Evolutionary conservation across 2,329 filamentous ascomycete species (phyloP).

Genomic region (Penicillium sp.): DNA sequence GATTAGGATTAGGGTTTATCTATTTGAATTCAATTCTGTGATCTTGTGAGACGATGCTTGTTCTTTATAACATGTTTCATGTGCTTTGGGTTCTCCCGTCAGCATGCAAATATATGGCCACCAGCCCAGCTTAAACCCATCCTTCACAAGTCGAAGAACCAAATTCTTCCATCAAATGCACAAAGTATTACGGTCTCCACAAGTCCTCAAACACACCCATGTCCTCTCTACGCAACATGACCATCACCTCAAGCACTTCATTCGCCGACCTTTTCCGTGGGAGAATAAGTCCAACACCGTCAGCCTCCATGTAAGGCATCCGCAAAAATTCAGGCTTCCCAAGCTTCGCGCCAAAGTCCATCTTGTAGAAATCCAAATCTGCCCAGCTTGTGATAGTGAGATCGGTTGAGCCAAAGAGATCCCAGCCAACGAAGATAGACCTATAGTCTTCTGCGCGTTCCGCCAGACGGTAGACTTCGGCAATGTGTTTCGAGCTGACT

Average conservation of each 20-base stretch:
- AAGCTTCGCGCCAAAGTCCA: slow-evolving; percentile 10
- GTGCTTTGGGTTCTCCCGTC: not conserved
- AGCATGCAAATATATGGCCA: not conserved
- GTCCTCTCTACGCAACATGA: not conserved
- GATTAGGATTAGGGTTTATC: slow-evolving; percentile 2
- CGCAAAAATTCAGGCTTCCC: slow-evolving; percentile 6
- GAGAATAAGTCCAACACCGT: slow-evolving; percentile 8
- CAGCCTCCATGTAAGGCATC: slow-evolving; percentile 12
- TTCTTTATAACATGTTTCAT: too few species aligned
- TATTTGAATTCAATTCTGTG: slow-evolving; percentile 3
- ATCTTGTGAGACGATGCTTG: not conserved
- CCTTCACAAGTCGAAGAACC: too few species aligned
- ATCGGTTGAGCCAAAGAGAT: slow-evolving; percentile 15
- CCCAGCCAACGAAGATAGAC: slow-evolving; percentile 11
- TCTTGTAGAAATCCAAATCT: slow-evolving; percentile 6
- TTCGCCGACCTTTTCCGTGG: not conserved
- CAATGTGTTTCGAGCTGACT: slow-evolving; percentile 1
- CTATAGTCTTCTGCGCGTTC: not conserved
- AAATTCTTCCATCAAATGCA: not conserved
- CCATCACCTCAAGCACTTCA: not conserved
- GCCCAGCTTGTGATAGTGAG: slow-evolving; percentile 16
- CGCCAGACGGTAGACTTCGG: slow-evolving; percentile 7
- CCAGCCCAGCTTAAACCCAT: not conserved
- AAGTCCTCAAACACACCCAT: not conserved
- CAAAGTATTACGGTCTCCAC: not conserved